A percentile compares a stretch with the other conserved stretches of the same genome.
Conservation (phyloP, 2,329 filamentous ascomycete genomes). For the Epichloe sylvatica region DNA sequence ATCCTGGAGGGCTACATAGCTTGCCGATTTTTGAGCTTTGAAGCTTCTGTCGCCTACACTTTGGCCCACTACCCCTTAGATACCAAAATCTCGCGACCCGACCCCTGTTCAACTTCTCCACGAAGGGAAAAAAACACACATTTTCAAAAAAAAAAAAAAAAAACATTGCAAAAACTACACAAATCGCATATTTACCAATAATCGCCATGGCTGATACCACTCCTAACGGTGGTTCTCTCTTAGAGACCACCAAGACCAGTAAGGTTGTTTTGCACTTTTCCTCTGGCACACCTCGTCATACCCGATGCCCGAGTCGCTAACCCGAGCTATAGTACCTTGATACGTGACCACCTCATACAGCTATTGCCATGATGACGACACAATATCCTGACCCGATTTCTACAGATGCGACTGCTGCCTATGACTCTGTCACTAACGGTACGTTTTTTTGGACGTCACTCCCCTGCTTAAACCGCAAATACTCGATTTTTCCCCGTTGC, state of each 20-base stretch:
- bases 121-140: constrained; percentile 3
- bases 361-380: constrained; percentile 1
- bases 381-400: neutral
- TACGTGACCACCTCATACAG: constrained; percentile 1
- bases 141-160: neutral
- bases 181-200: neutral
- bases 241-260: constrained; percentile 38
- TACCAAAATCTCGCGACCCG: constrained; percentile 4
- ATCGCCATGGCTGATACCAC: constrained; percentile 20
- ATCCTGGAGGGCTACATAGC: neutral
- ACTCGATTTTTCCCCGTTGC: constrained; percentile 9
- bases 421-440: constrained; percentile 33
- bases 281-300: neutral
- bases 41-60: constrained; percentile 3
- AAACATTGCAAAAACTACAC: constrained; percentile 3
- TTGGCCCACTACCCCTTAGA: constrained; percentile 6
- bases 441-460: neutral
- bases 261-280: constrained; percentile 26
- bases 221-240: constrained; percentile 33
- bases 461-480: neutral
- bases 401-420: constrained; percentile 35
- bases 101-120: constrained; percentile 4
- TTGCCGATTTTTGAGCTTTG: constrained; percentile 1
- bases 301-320: neutral
- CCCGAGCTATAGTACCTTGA: constrained; percentile 1